Base-by-base conservation (phyloP, 2,329 filamentous ascomycete species). In the Monosporascus sp. region DNA sequence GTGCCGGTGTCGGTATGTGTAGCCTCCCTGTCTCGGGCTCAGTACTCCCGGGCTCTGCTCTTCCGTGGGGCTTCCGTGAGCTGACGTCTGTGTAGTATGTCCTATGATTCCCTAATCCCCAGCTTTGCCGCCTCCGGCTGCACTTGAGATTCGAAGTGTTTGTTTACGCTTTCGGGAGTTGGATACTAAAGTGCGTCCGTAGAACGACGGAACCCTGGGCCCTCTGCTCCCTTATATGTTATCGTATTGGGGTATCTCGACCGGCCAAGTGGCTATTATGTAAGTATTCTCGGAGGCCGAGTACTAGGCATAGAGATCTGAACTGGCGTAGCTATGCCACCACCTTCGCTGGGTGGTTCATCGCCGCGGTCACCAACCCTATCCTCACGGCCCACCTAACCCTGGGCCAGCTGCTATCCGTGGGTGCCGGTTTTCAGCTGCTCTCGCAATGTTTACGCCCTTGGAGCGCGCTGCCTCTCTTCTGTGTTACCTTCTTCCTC, bases 161-260 rank as follows among this genome's bases (percentile, higher is more conserved):
- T 34, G 4, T 34, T 14, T 14, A 14, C 31, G 31, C 11, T 34
- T 34, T 34, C 31, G 31, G 14, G 11, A 11, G 14, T 34, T 34
- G 14, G 11, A 34, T 34, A 34, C 31, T 34, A 14, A 34, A 14
- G 31, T 41, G 5, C 6, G 17, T 41, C 18, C 17, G 31, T 27
- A 46, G 42, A 87, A 85, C 52, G 84, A 87, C 62, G 84, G 84
- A 34, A 84, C 78, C 54, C 70, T 86, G 1, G 84, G 84, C 2
- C 76, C 84, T 1, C 57, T 88, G 15, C 77, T 86, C 1, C 84
- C 84, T 0, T 84, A 86, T 60, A 74, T 87, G 9, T 74, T 86
- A 4, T 72, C 75, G 5, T 75, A 77, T 3, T 85, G 85, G 60
- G 56, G 70, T 5, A 75, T 68, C 27, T 60, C 65, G 24, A 67